Base-by-base conservation (phyloP, 305 asterid genomes). In the Stenogyne calaminthoides region DNA sequence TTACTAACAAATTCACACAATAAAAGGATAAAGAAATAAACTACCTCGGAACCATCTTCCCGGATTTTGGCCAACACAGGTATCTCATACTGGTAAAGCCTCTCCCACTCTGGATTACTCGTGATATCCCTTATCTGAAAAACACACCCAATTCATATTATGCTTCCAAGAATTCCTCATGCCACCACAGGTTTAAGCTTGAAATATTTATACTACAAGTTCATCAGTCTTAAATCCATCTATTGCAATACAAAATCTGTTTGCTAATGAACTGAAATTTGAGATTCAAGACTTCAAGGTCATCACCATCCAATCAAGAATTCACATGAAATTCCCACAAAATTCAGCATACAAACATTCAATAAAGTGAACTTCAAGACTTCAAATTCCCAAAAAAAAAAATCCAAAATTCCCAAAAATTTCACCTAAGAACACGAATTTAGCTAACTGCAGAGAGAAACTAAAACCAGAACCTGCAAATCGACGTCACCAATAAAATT, bases 71-170 rank as follows among this genome's bases (percentile, higher is more conserved):
- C 95, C 84, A 94, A 75, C 75, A 94, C 97, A 11, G 98, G 98
- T 77, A 94, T 94, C 87, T 94, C 99, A 70, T 91, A 92, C 78
- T 94, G 98, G 82, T 86, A 94, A 73, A 90, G 96, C 81, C 69
- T 90, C 85, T 95, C 96, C 99, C 97, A 95, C 54, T 89, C 88
- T 6, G 96, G 83, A 81, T 92, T 85, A 47, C 80, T 90, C n/a
- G 94, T 90, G 46, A 95, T 92, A 78, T 95, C 98, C 80, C 98
- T 88, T 67, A 94, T 67, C 98, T 93, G 75, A 72, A 60, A 68
- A 77, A 19, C 73, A 15, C 51, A 14, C 55, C 72, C 62, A 42
- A 16, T 65, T 54, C 73, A 76, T 34, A 14, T 56, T 39, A 51
- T 14, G 47, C 20, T 56, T 54, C 73, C 18, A 67, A 51, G 9